Evolutionary conservation across 2,329 filamentous ascomycete genomes (phyloP).

Genomic region (Ciborinia camelliae): DNA sequence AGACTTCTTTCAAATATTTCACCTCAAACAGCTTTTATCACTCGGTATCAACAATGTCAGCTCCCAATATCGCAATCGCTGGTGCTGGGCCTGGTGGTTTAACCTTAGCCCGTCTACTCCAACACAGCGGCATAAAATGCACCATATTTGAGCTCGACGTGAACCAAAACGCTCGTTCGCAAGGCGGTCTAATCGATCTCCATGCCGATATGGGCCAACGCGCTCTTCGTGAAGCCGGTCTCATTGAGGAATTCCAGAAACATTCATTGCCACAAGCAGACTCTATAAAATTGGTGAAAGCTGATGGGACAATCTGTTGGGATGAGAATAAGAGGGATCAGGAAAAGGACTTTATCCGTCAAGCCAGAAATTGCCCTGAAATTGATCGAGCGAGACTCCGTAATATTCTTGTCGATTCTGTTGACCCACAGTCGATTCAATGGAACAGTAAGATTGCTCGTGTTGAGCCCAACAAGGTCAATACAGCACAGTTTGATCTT

Average conservation of each 20-base stretch:
- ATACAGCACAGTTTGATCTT: conserved; percentile 22
- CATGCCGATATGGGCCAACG: conserved; percentile 36
- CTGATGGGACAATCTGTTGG: conserved; percentile 26
- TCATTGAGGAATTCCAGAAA: conserved; percentile 34
- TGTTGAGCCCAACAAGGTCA: conserved; percentile 17
- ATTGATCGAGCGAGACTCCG: conserved; percentile 41
- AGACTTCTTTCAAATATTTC: not conserved
- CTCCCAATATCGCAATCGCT: conserved; percentile 26
- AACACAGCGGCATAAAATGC: conserved; percentile 30
- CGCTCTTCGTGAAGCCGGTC: conserved; percentile 36
- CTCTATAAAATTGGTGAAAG: conserved; percentile 40
- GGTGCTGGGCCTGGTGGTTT: conserved; percentile 28
- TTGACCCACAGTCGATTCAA: conserved; percentile 38
- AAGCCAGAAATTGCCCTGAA: conserved; percentile 38
- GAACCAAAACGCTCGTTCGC: conserved; percentile 19
- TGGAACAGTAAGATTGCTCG: conserved; percentile 41
- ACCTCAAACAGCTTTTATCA: not conserved
- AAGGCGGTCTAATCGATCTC: conserved; percentile 49
- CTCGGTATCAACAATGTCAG: conserved; percentile 6
- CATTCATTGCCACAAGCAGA: conserved; percentile 45
- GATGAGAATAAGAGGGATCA: conserved; percentile 23
- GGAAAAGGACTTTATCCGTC: not conserved
- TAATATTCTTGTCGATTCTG: conserved; percentile 37
- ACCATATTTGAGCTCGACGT: conserved; percentile 38
- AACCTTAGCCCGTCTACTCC: conserved; percentile 27